Evolutionary conservation across 2,329 filamentous ascomycete genomes (phyloP).

Genomic region (Epichloe festucae): DNA sequence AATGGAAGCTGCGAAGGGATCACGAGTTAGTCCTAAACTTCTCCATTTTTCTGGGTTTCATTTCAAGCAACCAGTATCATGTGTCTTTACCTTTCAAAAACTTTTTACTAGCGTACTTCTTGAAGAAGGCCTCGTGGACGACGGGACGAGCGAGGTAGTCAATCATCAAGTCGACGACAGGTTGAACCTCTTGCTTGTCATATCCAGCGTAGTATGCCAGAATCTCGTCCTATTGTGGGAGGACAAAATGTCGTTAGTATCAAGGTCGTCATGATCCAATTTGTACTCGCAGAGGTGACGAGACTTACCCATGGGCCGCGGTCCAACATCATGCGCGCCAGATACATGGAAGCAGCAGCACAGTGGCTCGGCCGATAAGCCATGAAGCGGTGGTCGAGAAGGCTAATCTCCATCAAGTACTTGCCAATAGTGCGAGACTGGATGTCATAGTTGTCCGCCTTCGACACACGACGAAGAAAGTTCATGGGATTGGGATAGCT

Average conservation of each 20-base stretch:
- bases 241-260: too few relatives aligned
- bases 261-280: conserved; percentile 6
- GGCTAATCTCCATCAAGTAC: conserved; percentile 93
- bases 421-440: conserved; percentile 94
- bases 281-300: conserved; percentile 8
- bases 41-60: not conserved
- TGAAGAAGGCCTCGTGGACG: conserved; percentile 94
- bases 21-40: conserved; percentile 9
- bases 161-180: conserved; percentile 87
- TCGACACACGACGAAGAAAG: conserved; percentile 95
- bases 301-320: conserved; percentile 74
- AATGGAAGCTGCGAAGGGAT: conserved; percentile 56
- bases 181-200: conserved; percentile 81
- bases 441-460: conserved; percentile 98
- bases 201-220: conserved; percentile 88
- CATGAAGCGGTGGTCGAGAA: conserved; percentile 91
- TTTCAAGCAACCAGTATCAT: not conserved
- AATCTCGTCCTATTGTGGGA: conserved; percentile 53
- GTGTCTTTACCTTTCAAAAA: conserved; percentile 81
- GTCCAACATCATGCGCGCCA: conserved; percentile 80
- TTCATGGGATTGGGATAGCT: conserved; percentile 99
- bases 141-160: conserved; percentile 89
- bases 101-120: conserved; percentile 99
- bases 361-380: conserved; percentile 78
- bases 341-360: conserved; percentile 87